Evolutionary conservation across 305 asterid genomes (phyloP), one percentile per base, ranked within the genome.

Genomic region (Andrographis paniculata): DNA sequence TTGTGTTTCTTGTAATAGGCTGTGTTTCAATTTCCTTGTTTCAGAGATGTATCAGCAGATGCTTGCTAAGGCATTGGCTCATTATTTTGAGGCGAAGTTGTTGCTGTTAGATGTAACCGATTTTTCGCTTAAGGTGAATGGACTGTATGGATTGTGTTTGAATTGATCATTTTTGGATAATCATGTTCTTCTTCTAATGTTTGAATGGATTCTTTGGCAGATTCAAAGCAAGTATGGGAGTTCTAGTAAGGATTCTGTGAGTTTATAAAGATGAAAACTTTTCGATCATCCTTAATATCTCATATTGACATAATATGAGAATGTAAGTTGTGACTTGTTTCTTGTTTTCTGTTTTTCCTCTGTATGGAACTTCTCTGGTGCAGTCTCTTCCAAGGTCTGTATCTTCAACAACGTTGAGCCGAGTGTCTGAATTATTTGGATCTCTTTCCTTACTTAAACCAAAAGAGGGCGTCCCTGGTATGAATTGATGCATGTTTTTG

Each of bases 51-150:
- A 86, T 60, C 96, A 82, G 63, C 98, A 85, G 68, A 78, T 71
- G 84, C 93, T 85, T 44, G 91, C 82, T 2, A 89, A 78, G 76
- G 98, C 96, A 49, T 68, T 89, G 61, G 92, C 94, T 53, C 91
- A 85, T 72, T 78, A 72, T 65, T 80, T 85, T 53, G 79, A 73
- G 45, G 87, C 96, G 61, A 80, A 79, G 69, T 49, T 89, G 69
- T 55, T 89, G 74, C 51, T 89, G 48, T 60, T 89, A 50, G 98
- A 89, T 61, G 74, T 72, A 28, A 74, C 70, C 36, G 95, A 85
- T 60, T 89, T 80, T 63, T 77, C 94, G 17, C 59, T 82, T 39
- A 85, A 85, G 94, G 97, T 84, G 39, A 65, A 64, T 65, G 18
- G 36, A 13, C 42, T 9, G 12, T 37, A n/a, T n/a, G n/a, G 38